phyloP scores from a whole-genome alignment of 1,284 basidiomycete genomes.

The Hypsizygus ulmarius region DNA sequence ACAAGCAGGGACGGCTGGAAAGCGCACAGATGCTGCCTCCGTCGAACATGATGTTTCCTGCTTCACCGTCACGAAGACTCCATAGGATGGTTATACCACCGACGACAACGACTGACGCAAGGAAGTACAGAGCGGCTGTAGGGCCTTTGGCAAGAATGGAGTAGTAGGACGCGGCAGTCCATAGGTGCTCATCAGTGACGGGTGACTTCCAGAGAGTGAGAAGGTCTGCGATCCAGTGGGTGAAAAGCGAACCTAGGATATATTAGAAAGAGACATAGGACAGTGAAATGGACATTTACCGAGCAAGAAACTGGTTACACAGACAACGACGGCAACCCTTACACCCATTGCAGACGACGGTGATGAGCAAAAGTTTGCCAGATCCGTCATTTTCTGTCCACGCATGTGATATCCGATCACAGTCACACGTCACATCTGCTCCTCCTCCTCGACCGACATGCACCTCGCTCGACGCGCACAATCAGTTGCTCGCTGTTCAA shows the following conservation, averaged over 20 bases:
- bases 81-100: conserved; percentile 68
- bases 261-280: conserved; percentile 1
- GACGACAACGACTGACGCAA: conserved; percentile 50
- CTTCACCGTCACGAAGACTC: conserved; percentile 72
- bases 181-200: conserved; percentile 72
- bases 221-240: conserved; percentile 85
- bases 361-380: conserved; percentile 7
- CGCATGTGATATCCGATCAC: not conserved
- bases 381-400: conserved; percentile 6
- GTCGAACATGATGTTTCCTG: conserved; percentile 84
- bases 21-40: conserved; percentile 73
- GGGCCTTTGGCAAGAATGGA: conserved; percentile 69
- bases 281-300: conserved; percentile 40
- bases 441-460: conserved; percentile 3
- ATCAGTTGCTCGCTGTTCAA: not conserved
- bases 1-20: conserved; percentile 6
- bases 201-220: conserved; percentile 82
- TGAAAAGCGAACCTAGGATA: conserved; percentile 67
- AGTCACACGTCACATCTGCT: not conserved
- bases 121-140: conserved; percentile 48
- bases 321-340: conserved; percentile 68
- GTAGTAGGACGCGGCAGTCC: conserved; percentile 78
- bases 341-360: conserved; percentile 49
- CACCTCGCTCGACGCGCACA: not conserved
- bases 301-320: conserved; percentile 76